Percentiles rank a stretch among this genome's conserved stretches.
Conservation (phyloP, 805 yeast genomes). For the Metschnikowia dekortorum region DNA sequence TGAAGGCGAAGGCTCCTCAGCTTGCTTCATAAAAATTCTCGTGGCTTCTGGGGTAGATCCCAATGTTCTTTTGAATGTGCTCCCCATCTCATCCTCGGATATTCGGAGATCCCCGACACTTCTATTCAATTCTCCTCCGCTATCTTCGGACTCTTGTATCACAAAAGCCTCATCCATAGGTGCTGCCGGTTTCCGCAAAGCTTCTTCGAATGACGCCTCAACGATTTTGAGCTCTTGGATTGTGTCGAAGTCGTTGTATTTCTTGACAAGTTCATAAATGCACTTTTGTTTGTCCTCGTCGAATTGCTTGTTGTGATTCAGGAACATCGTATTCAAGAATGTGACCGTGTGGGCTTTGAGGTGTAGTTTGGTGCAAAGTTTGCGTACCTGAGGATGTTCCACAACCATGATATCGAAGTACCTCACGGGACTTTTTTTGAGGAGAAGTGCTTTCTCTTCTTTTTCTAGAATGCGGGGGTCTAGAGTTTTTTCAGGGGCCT, state of each 20-base stretch:
- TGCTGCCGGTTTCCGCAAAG: slow-evolving; percentile 5
- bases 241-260: slow-evolving; percentile 3
- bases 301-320: slow-evolving; percentile 7
- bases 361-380: slow-evolving; percentile 4
- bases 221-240: background rate
- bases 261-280: slow-evolving; percentile 1
- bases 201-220: slow-evolving; percentile 1
- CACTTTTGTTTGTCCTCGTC: slow-evolving; percentile 1
- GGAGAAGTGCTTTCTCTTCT: background rate
- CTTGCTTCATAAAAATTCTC: slow-evolving; percentile 8
- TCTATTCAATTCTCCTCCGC: slow-evolving; percentile 16
- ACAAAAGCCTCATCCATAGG: slow-evolving; percentile 17
- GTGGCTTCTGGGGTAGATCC: slow-evolving; percentile 11
- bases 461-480: slow-evolving; percentile 4
- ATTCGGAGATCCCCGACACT: slow-evolving; percentile 17
- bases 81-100: slow-evolving; percentile 4
- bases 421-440: background rate
- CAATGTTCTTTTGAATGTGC: background rate
- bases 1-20: slow-evolving; percentile 4
- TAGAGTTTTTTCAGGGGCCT: background rate
- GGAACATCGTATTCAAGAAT: slow-evolving; percentile 11
- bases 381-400: slow-evolving; percentile 17
- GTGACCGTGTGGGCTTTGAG: slow-evolving; percentile 9
- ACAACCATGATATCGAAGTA: slow-evolving; percentile 1
- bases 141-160: slow-evolving; percentile 14